Evolutionary conservation across 352 stramenopile genomes (phyloP), one percentile per base, ranked within the genome.

Genomic region (Phytopythium kandeliae): DNA sequence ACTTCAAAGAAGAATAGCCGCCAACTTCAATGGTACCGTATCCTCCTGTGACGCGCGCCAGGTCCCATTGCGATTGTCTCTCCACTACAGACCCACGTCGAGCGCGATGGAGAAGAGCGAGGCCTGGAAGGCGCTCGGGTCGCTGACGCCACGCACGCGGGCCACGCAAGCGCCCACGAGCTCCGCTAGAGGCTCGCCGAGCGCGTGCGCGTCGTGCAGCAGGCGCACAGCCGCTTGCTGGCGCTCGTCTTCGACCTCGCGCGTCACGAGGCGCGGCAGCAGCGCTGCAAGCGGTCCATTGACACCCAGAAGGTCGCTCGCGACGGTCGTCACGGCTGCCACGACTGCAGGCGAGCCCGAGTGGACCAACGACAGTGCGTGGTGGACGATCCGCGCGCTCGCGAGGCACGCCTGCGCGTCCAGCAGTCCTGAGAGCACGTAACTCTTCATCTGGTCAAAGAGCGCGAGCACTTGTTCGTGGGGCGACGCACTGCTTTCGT

Each of bases 81-180:
- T 48, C 38, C 30, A 16, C 34, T 73, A 74, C 10, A 13, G 19
- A 9, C 57, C 46, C 11, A 54, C 30, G 26, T 84, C 67, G 24
- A 88, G 65, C 17, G 68, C 55, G 17, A 78, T 76, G 15, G 74
- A 65, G 40, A 89, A 86, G 41, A 89, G 70, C 19, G 78, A 89
- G 2, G 57, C 63, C 21, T 53, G 62, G 51, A 85, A 89, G 7
- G 59, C 58, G 16, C 54, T 35, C 5, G 56, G 19, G 31, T 82
- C 70, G 30, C 72, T 77, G 46, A 54, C 41, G 28, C 55, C 49
- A 2, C 58, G 61, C 28, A 89, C 37, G 28, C 33, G 57, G 44
- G 56, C 61, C 40, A 85, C 63, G 46, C 68, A 84, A 19, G 25
- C 55, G 15, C 40, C 21, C 15, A 78, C 72, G 11, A 55, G 56